Evolutionary conservation across 257 asterid genomes (phyloP).

Genomic region (Rauvolfia tetraphylla): DNA sequence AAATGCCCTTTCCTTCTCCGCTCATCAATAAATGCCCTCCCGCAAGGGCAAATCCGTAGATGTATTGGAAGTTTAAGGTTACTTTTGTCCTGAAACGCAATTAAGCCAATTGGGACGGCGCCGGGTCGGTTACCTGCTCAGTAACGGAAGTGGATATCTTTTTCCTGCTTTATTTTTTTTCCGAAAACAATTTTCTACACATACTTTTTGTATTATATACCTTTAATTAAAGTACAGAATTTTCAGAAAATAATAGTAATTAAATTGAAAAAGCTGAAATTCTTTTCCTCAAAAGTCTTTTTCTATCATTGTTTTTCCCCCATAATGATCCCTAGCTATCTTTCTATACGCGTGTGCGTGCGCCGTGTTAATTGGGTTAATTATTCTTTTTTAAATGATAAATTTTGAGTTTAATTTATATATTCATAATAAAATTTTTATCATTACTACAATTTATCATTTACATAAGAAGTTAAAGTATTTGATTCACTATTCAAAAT

Average conservation of each 20-base stretch:
- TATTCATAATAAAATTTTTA: no score
- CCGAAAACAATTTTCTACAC: no score
- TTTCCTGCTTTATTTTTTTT: no score
- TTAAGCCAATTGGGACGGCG: conserved; percentile 15
- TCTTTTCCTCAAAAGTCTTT: conserved; percentile 37
- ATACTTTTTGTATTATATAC: background rate
- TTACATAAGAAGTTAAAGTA: no score
- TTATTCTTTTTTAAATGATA: no score
- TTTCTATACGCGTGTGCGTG: no score
- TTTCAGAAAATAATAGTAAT: background rate
- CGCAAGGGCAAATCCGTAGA: conserved; percentile 14
- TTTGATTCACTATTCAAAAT: no score
- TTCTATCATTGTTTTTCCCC: conserved; percentile 31
- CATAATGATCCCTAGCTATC: conserved; percentile 26
- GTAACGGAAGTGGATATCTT: conserved; percentile 15
- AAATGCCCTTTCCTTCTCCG: conserved; percentile 14
- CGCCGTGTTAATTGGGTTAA: background rate
- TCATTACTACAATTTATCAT: no score
- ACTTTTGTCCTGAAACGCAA: conserved; percentile 5
- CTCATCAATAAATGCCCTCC: background rate
- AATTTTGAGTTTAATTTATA: no score
- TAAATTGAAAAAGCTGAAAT: conserved; percentile 30
- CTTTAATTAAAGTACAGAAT: background rate
- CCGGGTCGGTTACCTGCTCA: conserved; percentile 30
- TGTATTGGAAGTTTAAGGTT: background rate